Base-by-base conservation (phyloP, 2,329 filamentous ascomycete species). In the Fusarium sp. region DNA sequence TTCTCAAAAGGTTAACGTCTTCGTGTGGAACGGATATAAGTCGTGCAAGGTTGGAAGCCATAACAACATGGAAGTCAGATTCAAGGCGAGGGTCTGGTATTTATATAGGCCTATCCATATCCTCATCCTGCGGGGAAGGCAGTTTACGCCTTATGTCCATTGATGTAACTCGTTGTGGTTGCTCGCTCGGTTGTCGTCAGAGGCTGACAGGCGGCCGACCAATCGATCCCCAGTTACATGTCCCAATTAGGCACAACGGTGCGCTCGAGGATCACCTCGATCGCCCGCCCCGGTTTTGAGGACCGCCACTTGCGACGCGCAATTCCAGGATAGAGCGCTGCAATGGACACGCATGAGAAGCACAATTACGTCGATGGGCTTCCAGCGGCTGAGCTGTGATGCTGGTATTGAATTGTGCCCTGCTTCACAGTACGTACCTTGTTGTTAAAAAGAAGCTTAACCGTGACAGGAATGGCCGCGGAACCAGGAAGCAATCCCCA, bases 191-290 rank as follows among this genome's bases (percentile, higher is more conserved):
- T 18, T 58, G 34, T 27, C 30, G 31, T 34, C 27, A 31, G 52
- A 54, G 39, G 51, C 52, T 47, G n/a, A 30, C n/a, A 43, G 57
- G 43, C 31, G 34, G 18, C 23, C 61, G 34, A 13, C 66, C 66
- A 70, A 69, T 69, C 31, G 52, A 53, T 62, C 18, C 58, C 59
- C n/a, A 53, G 46, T n/a, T 15, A 16, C 8, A 63, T 50, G 54
- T 63, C 66, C 48, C 16, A 51, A 70, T 63, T 54, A 37, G 66
- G 66, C 56, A 70, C 11, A 44, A 58, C 30, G 9, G 12, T 41
- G 41, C 46, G 50, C 54, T 31, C n/a, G 30, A 6, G 23, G 28
- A 41, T 30, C 11, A 41, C 18, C 27, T 15, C 34, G 30, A 39
- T 54, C 40, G 27, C 9, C 23, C 11, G 47, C 46, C 30, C 46